A percentile compares a stretch with the other conserved stretches of the same genome.
These are phyloP conservation scores for Globisporangium polare DNA, from an alignment of 352 stramenopile genomes.

Conservation along the genomic window DNA sequence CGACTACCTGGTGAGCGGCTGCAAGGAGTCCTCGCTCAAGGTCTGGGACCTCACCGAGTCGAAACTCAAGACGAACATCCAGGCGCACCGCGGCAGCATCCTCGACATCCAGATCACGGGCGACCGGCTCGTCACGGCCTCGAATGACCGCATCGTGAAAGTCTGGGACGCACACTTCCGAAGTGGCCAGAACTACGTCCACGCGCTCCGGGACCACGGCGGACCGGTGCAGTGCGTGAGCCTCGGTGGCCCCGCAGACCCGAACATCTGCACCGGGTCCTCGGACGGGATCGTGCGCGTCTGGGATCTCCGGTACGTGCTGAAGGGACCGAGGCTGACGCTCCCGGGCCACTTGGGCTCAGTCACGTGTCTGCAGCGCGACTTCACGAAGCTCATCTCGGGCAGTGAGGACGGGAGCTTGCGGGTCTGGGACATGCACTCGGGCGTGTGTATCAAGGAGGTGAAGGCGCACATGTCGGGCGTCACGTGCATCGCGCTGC, in stretches of 20 bases:
- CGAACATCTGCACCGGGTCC: slow-evolving; percentile 72
- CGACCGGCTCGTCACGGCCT: slow-evolving; percentile 64
- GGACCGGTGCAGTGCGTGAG: slow-evolving; percentile 68
- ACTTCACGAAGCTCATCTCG: slow-evolving; percentile 81
- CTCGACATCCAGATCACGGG: slow-evolving; percentile 71
- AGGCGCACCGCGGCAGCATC: slow-evolving; percentile 48
- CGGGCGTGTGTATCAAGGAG: slow-evolving; percentile 59
- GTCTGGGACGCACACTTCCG: slow-evolving; percentile 79
- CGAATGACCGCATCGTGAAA: slow-evolving; percentile 72
- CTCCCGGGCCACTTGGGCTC: slow-evolving; percentile 45
- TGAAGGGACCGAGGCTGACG: slow-evolving; percentile 59
- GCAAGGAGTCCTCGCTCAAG: slow-evolving; percentile 46
- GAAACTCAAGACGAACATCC: slow-evolving; percentile 52
- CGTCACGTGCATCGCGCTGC: slow-evolving; percentile 58
- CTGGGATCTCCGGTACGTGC: slow-evolving; percentile 77
- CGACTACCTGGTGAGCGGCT: slow-evolving; percentile 60
- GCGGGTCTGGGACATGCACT: slow-evolving; percentile 80
- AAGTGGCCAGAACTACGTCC: slow-evolving; percentile 34
- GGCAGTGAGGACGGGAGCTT: slow-evolving; percentile 69
- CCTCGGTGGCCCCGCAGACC: slow-evolving; percentile 66
- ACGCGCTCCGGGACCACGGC: slow-evolving; percentile 56
- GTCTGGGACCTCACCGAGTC: slow-evolving; percentile 62
- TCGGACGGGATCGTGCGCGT: slow-evolving; percentile 74
- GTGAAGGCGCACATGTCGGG: slow-evolving; percentile 54
- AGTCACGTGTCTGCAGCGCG: slow-evolving; percentile 65